Base-by-base conservation (phyloP, 2,329 filamentous ascomycete species). In the Elsinoe perseae region DNA sequence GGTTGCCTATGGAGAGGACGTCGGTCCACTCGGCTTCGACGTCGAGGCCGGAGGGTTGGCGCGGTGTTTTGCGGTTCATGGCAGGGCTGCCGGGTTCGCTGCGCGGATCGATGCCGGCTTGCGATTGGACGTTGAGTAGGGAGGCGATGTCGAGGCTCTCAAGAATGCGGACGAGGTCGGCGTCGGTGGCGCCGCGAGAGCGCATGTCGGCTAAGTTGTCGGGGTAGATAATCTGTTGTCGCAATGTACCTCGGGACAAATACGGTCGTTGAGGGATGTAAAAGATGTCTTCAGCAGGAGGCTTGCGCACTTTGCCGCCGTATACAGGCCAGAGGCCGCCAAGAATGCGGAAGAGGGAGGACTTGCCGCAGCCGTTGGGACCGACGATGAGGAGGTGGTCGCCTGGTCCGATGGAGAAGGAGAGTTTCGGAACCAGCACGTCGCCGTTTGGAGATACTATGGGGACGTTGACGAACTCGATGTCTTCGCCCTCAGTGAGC, bases 271-370 rank as follows among this genome's bases (percentile, higher is more conserved):
- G 93, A 0, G 93, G 93, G 61, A 98, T 95, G 74, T 98, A 98
- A 74, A 97, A 98, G 68, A 98, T 97, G 68, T 93, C 87, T 62
- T 88, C 84, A 65, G 92, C 93, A 1, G 87, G 84, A 1, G 93
- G 93, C 70, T 97, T 97, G 65, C 89, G 80, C 18, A 98, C 93
- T 1, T 82, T 89, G 53, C 93, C 93, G 61, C 93, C 92, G 70
- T 98, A 98, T 10, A 97, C 93, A 14, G 93, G 93, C 93, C 93
- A 98, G 2, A 98, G 78, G 0, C 93, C 93, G 59, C 93, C 93
- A 1, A 98, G 81, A 63, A 98, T 98, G 34, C 93, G 85, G 80
- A 98, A 98, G 2, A 98, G 79, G 14, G 87, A 95, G 0, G 89
- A 95, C 72, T 98, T 98, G 40, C 93, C 93, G 70, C 93, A 98